Evolutionary conservation across 2,329 filamentous ascomycete species (phyloP), one percentile per base, ranked within the genome.

Genomic region (Aspergillus aculeatinus): DNA sequence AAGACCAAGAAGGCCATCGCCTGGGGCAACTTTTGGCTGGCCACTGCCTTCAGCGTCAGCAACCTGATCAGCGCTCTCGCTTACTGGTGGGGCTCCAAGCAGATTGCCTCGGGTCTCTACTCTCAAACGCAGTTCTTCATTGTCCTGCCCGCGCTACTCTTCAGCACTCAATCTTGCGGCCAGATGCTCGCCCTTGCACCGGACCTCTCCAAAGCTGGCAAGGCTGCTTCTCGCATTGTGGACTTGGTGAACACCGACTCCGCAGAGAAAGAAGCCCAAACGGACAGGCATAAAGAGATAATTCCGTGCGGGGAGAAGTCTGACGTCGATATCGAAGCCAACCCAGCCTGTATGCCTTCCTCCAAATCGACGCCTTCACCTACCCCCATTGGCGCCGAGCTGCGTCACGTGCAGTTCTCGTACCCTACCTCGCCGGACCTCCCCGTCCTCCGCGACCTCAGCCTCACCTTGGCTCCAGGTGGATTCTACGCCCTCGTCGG

Each of bases 71-170:
- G 92, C 68, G 87, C 89, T 0, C 83, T 93, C 57, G 87, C 89
- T 0, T 92, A 91, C 74, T 93, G 89, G 88, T 93, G 89, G 89
- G 89, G 89, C 3, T 83, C 89, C 0, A 88, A 85, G 66, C 85
- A 87, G 63, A 90, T 92, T 60, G 83, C 87, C 55, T 80, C 82
- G 48, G 89, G 89, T 4, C 77, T 85, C 58, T 89, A 89, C 65
- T 84, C 83, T 48, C 85, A 87, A 33, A 83, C 89, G n/a, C 76
- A 85, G 55, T 92, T 92, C 76, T 87, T 92, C 72, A 89, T 90
- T 67, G 87, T 92, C 7, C 80, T 91, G 4, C 82, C 89, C 5
- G 83, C 89, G 4, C 83, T 93, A 66, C 82, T 93, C 1, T 86
- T 92, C 44, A 88, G 87, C 59, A 89, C 90, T 0, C 87, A 90